These are phyloP conservation scores for Xylaria digitata DNA, from an alignment of 2,329 filamentous ascomycete genomes.

Conservation along the genomic window DNA sequence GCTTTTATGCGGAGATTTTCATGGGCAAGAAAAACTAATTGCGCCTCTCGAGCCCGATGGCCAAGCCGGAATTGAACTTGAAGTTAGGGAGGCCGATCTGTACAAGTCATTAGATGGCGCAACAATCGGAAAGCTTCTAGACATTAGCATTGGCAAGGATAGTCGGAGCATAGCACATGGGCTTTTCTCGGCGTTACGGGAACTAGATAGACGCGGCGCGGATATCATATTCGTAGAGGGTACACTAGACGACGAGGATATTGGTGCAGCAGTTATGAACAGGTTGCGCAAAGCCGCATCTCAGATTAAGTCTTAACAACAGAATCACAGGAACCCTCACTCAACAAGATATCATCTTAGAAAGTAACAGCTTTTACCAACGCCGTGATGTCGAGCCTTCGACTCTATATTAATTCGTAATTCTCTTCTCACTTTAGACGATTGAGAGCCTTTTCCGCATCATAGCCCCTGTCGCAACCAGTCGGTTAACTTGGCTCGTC, in stretches of 20 bases:
- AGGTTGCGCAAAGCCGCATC: conserved; percentile 81
- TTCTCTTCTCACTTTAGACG: conserved; percentile 26
- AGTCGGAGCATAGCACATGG: conserved; percentile 83
- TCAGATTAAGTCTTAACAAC: conserved; percentile 63
- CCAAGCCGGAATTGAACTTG: conserved; percentile 47
- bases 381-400: conserved; percentile 45
- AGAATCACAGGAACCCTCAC: conserved; percentile 43
- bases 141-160: conserved; percentile 78
- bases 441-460: conserved; percentile 42
- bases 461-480: conserved; percentile 86
- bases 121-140: conserved; percentile 63
- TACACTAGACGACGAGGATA: conserved; percentile 80
- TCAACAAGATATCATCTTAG: conserved; percentile 42
- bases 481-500: conserved; percentile 90
- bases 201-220: conserved; percentile 82
- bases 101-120: conserved; percentile 48
- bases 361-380: conserved; percentile 46
- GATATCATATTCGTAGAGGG: conserved; percentile 93
- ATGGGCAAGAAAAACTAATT: conserved; percentile 46
- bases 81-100: conserved; percentile 57
- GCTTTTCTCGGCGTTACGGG: conserved; percentile 86
- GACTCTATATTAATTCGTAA: conserved; percentile 37
- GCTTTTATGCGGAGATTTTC: conserved; percentile 51
- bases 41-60: conserved; percentile 38
- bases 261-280: conserved; percentile 90